These are phyloP conservation scores for Apiospora arundinis DNA, from an alignment of 2,329 filamentous ascomycete genomes.

Conservation along the genomic window DNA sequence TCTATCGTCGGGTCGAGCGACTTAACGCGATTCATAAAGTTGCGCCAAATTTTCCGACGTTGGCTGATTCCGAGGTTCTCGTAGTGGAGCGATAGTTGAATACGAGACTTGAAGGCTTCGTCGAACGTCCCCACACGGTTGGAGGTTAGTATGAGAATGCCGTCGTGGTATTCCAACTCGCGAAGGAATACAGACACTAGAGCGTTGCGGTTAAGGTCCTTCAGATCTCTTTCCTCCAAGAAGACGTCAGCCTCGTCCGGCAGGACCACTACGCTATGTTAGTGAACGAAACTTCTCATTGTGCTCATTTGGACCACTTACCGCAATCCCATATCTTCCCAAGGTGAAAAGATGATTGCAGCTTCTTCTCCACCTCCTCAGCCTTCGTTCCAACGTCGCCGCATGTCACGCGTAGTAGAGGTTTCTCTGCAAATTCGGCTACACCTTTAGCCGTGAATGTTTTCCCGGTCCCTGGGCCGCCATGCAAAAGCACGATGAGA, in stretches of 20 bases:
- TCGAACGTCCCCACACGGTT: conserved; percentile 32
- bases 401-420: too few species aligned
- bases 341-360: too few species aligned
- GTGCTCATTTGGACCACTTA: too few species aligned
- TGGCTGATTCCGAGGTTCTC: conserved; percentile 26
- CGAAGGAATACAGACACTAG: conserved; percentile 30
- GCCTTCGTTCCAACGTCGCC: too few species aligned
- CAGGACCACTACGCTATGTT: conserved; percentile 23
- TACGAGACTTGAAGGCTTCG: conserved; percentile 34
- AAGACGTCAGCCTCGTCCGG: conserved; percentile 41
- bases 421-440: too few species aligned
- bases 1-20: conserved; percentile 1
- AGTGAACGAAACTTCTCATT: too few species aligned
- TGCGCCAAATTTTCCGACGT: conserved; percentile 35
- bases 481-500: too few species aligned
- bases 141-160: conserved; percentile 32
- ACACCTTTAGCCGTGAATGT: too few species aligned
- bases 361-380: too few species aligned
- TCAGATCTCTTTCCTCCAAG: conserved; percentile 40
- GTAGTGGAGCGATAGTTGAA: conserved; percentile 33
- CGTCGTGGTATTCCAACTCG: conserved; percentile 29
- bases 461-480: too few species aligned
- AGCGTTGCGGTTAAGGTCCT: conserved; percentile 28
- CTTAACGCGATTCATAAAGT: conserved; percentile 29
- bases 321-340: too few species aligned